Conservation (phyloP, 305 asterid species). For the Fraxinus albicans region DNA sequence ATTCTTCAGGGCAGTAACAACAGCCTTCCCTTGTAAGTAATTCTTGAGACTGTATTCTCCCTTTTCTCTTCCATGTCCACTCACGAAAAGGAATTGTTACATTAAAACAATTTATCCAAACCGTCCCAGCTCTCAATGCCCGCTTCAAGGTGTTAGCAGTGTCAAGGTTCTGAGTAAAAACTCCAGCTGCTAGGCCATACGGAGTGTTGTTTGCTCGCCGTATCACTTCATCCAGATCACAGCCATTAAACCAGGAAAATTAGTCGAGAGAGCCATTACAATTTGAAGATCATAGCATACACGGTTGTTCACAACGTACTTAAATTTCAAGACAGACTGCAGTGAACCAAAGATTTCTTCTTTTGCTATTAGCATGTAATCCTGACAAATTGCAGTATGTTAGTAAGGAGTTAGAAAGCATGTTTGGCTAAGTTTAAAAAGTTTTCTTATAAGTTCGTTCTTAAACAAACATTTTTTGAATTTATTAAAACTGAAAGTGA, state of each 20-base stretch:
- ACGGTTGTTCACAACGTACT: constrained; percentile 32
- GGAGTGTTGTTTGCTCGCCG: constrained; percentile 56
- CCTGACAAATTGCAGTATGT: constrained; percentile 37
- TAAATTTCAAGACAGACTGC: constrained; percentile 73
- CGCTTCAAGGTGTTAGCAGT: constrained; percentile 80
- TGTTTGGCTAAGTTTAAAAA: neutral
- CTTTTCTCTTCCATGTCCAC: constrained; percentile 91
- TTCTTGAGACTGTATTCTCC: constrained; percentile 85
- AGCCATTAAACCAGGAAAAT: constrained; percentile 21
- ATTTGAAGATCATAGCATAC: neutral
- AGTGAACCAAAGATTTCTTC: constrained; percentile 98
- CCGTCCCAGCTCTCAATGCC: constrained; percentile 79
- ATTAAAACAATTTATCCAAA: constrained; percentile 79
- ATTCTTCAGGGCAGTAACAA: constrained; percentile 65
- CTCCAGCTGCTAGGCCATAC: constrained; percentile 91
- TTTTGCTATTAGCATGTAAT: constrained; percentile 74
- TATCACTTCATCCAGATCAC: constrained; percentile 71
- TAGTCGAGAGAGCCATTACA: neutral
- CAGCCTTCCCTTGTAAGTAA: constrained; percentile 94
- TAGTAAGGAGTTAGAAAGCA: neutral
- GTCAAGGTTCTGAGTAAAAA: constrained; percentile 71
- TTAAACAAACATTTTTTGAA: neutral
- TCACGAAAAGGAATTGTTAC: constrained; percentile 88
- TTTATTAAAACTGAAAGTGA: neutral
- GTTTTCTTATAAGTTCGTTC: neutral